Base-by-base conservation (phyloP, 495 filamentous ascomycete genomes). In the Pyrenopolyporus hunteri region DNA sequence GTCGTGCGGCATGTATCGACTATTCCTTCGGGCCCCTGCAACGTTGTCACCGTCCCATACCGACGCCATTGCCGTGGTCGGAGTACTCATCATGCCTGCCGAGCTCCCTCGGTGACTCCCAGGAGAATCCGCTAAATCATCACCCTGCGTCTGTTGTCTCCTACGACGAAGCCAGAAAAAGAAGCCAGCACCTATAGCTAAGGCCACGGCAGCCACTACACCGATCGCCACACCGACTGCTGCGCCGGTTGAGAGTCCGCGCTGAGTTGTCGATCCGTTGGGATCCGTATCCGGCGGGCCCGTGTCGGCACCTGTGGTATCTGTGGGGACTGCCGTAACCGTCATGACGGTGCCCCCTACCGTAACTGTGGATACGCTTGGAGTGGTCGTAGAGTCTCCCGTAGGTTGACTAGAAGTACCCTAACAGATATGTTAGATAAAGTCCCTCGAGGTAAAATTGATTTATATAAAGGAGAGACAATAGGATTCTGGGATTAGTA, bases 1-100 rank as follows among this genome's bases (percentile, higher is more conserved):
- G 64, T 85, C 81, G 37, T 83, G 73, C 1, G 80, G 76, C 77
- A 82, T 80, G 17, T 81, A 66, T 19, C 76, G 72, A 69, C 81
- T 85, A 32, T 73, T 69, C 46, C 82, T 67, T 45, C 69, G 69
- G 2, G 66, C 69, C 11, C 58, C 51, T 13, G 77, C 71, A 6
- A 70, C 59, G 32, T 74, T 70, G n/a, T 77, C 74, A 46, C 64
- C 72, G 22, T 72, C 69, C 69, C 69, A 71, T 42, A 71, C 63
- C 1, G 69, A 71, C 1, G 69, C 66, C 66, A 69, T 71, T 5
- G 59, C 42, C 3, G 66, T 71, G 25, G 70, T 73, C 7, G 75
- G 69, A 0, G 73, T 74, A 32, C 58, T 63, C 66, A 74, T 71
- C 53, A 72, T 70, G 14, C 76, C 76, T 0, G 74, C 68, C 1